Conservation (phyloP, 768 basidiomycete species). For the Leccinum arenicola region DNA sequence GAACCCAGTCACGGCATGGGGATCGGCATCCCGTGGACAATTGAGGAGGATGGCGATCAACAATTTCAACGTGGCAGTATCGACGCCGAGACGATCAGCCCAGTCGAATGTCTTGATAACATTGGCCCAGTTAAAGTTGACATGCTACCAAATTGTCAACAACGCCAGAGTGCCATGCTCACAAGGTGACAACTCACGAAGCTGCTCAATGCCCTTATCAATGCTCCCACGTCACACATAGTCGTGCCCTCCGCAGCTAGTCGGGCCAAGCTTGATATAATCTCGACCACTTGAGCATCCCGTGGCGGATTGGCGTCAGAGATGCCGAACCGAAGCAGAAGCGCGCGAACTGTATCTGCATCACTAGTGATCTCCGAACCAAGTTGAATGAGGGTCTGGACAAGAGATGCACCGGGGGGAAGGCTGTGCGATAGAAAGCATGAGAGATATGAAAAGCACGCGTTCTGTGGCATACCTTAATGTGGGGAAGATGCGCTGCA, state of each 20-base stretch:
- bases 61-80: conserved; percentile 86
- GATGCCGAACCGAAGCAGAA: conserved; percentile 74
- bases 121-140: conserved; percentile 71
- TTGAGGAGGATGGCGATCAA: conserved; percentile 85
- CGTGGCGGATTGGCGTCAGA: conserved; percentile 68
- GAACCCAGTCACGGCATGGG: conserved; percentile 80
- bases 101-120: conserved; percentile 87
- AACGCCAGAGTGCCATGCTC: background rate
- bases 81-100: conserved; percentile 78
- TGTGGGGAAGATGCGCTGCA: conserved; percentile 71
- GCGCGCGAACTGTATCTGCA: conserved; percentile 61
- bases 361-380: conserved; percentile 80
- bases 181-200: conserved; percentile 54
- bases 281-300: conserved; percentile 68
- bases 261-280: conserved; percentile 63
- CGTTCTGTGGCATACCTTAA: conserved; percentile 52
- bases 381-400: conserved; percentile 73
- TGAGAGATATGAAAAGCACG: conserved; percentile 15
- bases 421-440: conserved; percentile 44
- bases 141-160: conserved; percentile 44
- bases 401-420: conserved; percentile 61
- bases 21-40: conserved; percentile 71
- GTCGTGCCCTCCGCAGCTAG: conserved; percentile 69
- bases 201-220: conserved; percentile 70
- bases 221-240: conserved; percentile 70